Base-by-base conservation (phyloP, 768 basidiomycete genomes). In the Lentinula aciculospora region DNA sequence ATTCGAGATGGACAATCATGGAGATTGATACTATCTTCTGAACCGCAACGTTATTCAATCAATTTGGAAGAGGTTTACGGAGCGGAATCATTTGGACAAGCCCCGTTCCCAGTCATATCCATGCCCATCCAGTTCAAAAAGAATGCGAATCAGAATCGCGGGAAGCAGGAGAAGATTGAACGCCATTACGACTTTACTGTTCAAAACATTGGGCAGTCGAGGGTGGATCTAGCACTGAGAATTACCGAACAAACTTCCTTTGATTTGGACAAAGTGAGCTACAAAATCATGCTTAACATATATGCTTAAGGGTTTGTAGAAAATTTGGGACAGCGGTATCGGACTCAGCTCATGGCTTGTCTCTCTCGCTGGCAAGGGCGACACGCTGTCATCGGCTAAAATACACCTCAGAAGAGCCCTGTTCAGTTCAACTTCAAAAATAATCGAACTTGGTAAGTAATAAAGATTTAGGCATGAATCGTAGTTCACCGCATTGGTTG, bases 261-360 rank as follows among this genome's bases (percentile, higher is more conserved):
- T 67, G 94, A 95, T 66, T 76, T 96, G 3, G 94, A 97, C 76
- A 96, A 97, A 83, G 94, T 92, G 61, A 66, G 7, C 9, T 13
- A 42, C 56, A 39, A 28, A 44, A 56, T 61, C 1, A 6, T 46
- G 63, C 62, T 65, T 58, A 70, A 63, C 61, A 61, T n/a, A n/a
- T n/a, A n/a, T 63, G 56, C 70, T 65, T 61, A 71, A 67, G 62
- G 39, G 66, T 68, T 54, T 64, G 32, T 73, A 96, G 94, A 96
- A 96, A 92, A 81, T 96, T 55, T 97, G 94, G 94, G 94, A 96
- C 67, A 94, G 93, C 42, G 94, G 94, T 2, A 78, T 96, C 47
- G 93, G 90, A 5, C 72, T 94, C 19, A 86, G 88, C 58, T 81
- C 92, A 2, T 94, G 90, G 90, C 73, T 96, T 3, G 74, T 81